These are phyloP conservation scores for Wickerhamomyces silvicola DNA, from an alignment of 805 yeast species.

Conservation along the genomic window DNA sequence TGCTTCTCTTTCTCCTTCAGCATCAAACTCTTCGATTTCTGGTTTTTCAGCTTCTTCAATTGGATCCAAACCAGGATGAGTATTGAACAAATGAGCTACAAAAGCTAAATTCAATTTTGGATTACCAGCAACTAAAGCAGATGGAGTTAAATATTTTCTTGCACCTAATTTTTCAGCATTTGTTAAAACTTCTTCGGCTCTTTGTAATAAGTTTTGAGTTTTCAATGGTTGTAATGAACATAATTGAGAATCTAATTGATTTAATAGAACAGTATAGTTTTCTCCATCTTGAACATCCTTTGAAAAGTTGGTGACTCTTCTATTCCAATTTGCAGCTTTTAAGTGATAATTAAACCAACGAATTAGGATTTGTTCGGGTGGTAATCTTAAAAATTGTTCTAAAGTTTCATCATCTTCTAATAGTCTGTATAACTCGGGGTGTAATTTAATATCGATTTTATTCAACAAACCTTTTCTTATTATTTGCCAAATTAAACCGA, in stretches of 20 bases:
- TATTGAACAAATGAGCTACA: slow-evolving; percentile 95
- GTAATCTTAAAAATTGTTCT: slow-evolving; percentile 91
- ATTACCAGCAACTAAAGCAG: slow-evolving; percentile 89
- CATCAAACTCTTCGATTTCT: slow-evolving; percentile 96
- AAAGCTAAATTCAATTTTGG: slow-evolving; percentile 95
- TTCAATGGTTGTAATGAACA: slow-evolving; percentile 84
- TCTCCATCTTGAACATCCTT: slow-evolving; percentile 92
- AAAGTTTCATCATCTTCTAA: slow-evolving; percentile 95
- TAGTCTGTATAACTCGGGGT: slow-evolving; percentile 92
- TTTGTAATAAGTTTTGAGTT: slow-evolving; percentile 60
- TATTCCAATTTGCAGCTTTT: slow-evolving; percentile 83
- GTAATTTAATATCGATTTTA: slow-evolving; percentile 92
- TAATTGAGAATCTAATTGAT: slow-evolving; percentile 78
- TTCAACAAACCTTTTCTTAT: slow-evolving; percentile 92
- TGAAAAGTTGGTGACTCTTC: slow-evolving; percentile 82
- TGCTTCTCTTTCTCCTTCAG: slow-evolving; percentile 99
- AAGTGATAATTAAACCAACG: slow-evolving; percentile 98
- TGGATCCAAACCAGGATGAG: slow-evolving; percentile 95
- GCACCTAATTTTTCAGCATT: slow-evolving; percentile 91
- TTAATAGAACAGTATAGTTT: slow-evolving; percentile 81
- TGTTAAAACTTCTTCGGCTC: slow-evolving; percentile 81
- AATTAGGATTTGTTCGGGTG: slow-evolving; percentile 93
- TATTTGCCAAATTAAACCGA: slow-evolving; percentile 95
- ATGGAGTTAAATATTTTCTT: slow-evolving; percentile 92
- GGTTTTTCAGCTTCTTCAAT: slow-evolving; percentile 85